These are phyloP conservation scores for Phtheirospermum japonicum DNA, from an alignment of 257 asterid species.

Conservation along the genomic window DNA sequence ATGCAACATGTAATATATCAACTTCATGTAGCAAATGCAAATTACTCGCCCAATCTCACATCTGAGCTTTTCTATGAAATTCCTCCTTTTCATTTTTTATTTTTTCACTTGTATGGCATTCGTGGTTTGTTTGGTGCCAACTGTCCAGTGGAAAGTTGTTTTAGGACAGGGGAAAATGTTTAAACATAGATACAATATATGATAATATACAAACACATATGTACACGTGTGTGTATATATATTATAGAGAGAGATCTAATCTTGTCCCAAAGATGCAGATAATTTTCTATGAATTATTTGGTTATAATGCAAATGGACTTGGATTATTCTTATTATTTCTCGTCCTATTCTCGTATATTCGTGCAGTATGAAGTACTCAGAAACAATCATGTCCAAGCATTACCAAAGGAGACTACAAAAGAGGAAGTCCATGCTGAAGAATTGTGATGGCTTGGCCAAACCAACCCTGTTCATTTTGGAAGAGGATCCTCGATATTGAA, in stretches of 20 bases:
- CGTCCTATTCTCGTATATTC: constrained; percentile 16
- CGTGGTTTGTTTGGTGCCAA: background rate
- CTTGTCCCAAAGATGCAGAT: background rate
- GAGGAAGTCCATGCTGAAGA: constrained; percentile 34
- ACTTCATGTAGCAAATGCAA: too few relatives aligned
- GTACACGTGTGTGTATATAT: background rate
- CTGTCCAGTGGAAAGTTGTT: background rate
- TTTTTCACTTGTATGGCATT: background rate
- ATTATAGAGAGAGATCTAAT: too few relatives aligned
- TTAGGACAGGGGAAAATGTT: background rate
- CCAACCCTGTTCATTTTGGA: background rate
- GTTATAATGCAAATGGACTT: background rate
- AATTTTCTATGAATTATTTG: background rate
- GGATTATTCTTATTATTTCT: constrained; percentile 1
- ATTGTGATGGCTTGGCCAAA: constrained; percentile 17
- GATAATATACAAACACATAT: background rate
- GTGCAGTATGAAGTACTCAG: constrained; percentile 65
- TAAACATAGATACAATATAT: background rate
- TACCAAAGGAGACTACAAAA: constrained; percentile 34
- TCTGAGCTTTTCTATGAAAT: too few relatives aligned
- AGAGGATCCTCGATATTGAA: background rate
- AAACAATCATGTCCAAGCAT: constrained; percentile 38
- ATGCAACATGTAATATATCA: background rate
- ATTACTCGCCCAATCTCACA: too few relatives aligned
- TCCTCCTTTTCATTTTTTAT: background rate